Evolutionary conservation across 2,329 filamentous ascomycete genomes (phyloP), one percentile per base, ranked within the genome.

Genomic region (Colletotrichum eleusines): DNA sequence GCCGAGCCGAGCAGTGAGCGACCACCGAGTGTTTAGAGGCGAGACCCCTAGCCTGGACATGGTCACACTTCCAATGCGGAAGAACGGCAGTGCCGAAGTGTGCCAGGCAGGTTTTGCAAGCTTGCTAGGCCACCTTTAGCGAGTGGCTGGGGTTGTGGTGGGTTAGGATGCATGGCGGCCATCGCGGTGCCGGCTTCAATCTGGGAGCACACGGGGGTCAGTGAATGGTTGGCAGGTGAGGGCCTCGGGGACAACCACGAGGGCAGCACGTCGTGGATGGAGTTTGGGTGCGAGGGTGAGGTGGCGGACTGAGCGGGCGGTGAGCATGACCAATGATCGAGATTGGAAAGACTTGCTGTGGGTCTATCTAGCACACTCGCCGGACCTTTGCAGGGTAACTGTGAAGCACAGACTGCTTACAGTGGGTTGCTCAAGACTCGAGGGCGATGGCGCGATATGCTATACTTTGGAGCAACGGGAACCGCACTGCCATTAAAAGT

Each of bases 51-150:
- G 31, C n/a, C 53, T 8, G 12, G 31, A 38, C 31, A 55, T 35
- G 33, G 53, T 23, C 31, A 38, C 9, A 53, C 28, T 54, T 26
- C 35, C 11, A 33, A 16, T 9, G 18, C 35, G 40, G 59, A 38
- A 50, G 33, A 62, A 50, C 33, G 44, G 59, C 59, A 51, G 26
- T 31, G 31, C 50, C 23, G 16, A 50, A 46, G 59, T 51, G 59
- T 50, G 31, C 26, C 40, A 33, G 40, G 18, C 48, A 50, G 48
- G 14, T 6, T 42, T 46, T 44, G 40, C 40, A 28, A 23, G 23
- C 12, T 28, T n/a, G 14, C 51, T 23, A 35, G 42, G 28, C 33
- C 42, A 48, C 7, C 14, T 48, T 48, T 38, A 28, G 40, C 46
- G 44, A 48, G 9, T 61, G 58, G 31, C 42, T 59, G 40, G 58